Base-by-base conservation (phyloP, 2,329 filamentous ascomycete genomes). In the Fusarium sp. region DNA sequence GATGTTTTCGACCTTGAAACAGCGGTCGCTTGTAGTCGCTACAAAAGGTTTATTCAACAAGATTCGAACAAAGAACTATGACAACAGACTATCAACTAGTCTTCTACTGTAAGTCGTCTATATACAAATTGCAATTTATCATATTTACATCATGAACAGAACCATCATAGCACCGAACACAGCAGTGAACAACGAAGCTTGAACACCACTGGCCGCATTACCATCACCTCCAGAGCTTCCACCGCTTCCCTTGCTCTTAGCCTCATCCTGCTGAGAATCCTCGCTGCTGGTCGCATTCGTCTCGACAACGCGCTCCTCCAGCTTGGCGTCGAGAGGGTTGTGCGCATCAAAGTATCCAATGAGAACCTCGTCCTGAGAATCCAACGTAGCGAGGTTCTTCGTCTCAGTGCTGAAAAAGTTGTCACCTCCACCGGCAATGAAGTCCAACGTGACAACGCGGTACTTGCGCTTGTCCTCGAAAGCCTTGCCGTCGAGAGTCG, bases 351-450 rank as follows among this genome's bases (percentile, higher is more conserved):
- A 80, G 67, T 89, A 88, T 35, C 77, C 73, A 7, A 80, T 79
- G 4, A 88, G 78, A 0, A 88, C 84, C 70, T 87, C 81, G 43
- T 87, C 85, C 73, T 86, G 82, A 1, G 81, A 82, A 25, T 87
- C 85, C 4, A 88, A 78, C 7, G 78, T 80, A 30, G 81, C 76
- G 44, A 84, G 83, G 52, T 78, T 76, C 25, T 64, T 73, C 9
- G 71, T 74, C 2, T 58, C 52, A 1, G 68, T 41, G n/a, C 75
- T 68, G 22, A 88, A 82, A 72, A 90, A 86, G 71, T 89, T 90
- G 70, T 91, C 89, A 15, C 88, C 89, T 3, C 87, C 87, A 4
- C 82, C 82, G 2, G 87, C 87, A 0, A 91, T 67, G 68, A 90
- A 91, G 70, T 90, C 88, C 2, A 89, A 78, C 0, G 88, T 90